Base-by-base conservation (phyloP, 1,284 basidiomycete genomes). In the Phellopilus nigrolimitatus region DNA sequence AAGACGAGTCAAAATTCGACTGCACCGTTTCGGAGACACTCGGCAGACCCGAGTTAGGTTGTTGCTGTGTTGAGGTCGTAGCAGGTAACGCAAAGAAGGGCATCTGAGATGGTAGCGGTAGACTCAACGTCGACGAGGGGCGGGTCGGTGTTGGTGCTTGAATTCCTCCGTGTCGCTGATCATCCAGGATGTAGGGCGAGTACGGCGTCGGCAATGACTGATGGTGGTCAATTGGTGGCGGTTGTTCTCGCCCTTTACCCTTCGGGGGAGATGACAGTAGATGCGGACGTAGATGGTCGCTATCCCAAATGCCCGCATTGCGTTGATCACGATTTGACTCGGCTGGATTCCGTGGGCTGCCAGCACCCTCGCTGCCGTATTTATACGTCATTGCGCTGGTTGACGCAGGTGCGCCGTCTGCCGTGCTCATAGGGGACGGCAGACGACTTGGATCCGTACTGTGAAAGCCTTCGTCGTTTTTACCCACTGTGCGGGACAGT, bases 101-200 rank as follows among this genome's bases (percentile, higher is more conserved):
- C 0, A 73, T 70, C 56, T 75, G 70, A 15, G 68, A 61, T 7
- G 75, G 72, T 21, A 77, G 63, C 0, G 75, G 73, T 10, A 77
- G 62, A 49, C 70, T 74, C 5, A 70, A 63, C 3, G 73, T 73
- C 4, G 77, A 74, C 61, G 53, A 44, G 55, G 54, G 59, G 63
- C 42, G 47, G 15, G 34, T 56, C 27, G 62, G 61, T 37, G 57
- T 55, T 19, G 64, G 62, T 31, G 64, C 55, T 38, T 61, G 57
- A 47, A 66, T 61, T 34, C 50, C 53, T 22, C 42, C 42, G 15
- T 17, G 34, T 13, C 39, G 15, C 13, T 42, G 53, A 21, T 47
- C 45, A 4, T 40, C 17, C 9, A 49, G 27, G 12, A 45, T 28
- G 36, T 38, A 49, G 6, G 53, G 49, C 28, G 53, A 55, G 19